Evolutionary conservation across 257 asterid species (phyloP).

Genomic region (Handroanthus guayacan): DNA sequence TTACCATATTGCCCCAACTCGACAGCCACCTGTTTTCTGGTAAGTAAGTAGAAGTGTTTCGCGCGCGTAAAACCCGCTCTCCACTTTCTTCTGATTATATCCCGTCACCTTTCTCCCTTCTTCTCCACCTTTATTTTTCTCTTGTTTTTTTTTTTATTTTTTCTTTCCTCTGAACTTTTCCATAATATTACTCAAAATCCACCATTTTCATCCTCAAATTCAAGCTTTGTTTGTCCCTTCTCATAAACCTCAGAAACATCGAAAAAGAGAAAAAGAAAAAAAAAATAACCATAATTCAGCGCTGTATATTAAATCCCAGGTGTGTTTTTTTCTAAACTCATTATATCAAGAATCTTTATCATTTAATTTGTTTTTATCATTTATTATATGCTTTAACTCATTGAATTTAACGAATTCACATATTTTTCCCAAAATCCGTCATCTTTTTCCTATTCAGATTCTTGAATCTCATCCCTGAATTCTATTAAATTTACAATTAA

Average conservation of each 20-base stretch:
- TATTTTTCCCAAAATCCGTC: background rate
- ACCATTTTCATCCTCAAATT: constrained; percentile 18
- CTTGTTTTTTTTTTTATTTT: background rate
- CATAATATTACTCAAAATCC: background rate
- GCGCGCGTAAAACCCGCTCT: constrained; percentile 34
- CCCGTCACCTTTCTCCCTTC: constrained; percentile 29
- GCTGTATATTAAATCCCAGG: constrained; percentile 32
- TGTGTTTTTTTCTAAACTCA: background rate
- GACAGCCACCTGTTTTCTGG: constrained; percentile 38
- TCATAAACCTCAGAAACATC: constrained; percentile 32
- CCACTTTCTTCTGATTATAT: constrained; percentile 26
- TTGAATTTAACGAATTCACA: background rate
- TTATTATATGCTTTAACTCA: background rate
- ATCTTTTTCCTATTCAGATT: background rate
- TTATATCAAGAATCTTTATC: background rate
- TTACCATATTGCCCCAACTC: constrained; percentile 8
- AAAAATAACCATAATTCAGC: background rate
- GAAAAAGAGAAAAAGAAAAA: background rate
- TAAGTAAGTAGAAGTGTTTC: constrained; percentile 38
- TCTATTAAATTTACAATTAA: background rate
- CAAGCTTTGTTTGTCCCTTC: constrained; percentile 22
- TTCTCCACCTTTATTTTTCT: background rate
- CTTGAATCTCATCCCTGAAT: background rate
- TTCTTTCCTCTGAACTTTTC: background rate
- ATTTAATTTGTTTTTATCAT: background rate